These are phyloP conservation scores for Begonia fuchsioides DNA, from an alignment of 306 rosid species.

Conservation along the genomic window DNA sequence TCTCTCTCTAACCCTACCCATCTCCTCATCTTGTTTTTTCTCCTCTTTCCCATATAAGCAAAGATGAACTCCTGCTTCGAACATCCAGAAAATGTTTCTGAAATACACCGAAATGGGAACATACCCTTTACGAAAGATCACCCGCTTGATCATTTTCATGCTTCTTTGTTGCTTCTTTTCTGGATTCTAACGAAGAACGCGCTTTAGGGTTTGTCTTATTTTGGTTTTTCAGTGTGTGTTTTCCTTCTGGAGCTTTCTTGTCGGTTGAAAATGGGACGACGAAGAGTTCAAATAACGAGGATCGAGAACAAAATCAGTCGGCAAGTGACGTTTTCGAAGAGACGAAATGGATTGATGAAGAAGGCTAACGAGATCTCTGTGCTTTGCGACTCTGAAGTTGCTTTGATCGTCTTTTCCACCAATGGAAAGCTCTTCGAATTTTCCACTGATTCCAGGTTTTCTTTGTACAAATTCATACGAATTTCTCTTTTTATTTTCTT, in stretches of 20 bases:
- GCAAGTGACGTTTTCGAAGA: slow-evolving; percentile 45
- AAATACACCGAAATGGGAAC: slow-evolving; percentile 34
- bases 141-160: too few relatives aligned
- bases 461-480: too few relatives aligned
- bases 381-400: slow-evolving; percentile 50
- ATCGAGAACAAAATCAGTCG: slow-evolving; percentile 48
- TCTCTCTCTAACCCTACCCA: neutral
- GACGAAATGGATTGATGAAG: slow-evolving; percentile 37
- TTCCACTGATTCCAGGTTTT: slow-evolving; percentile 44
- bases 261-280: slow-evolving; percentile 27
- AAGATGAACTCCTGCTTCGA: slow-evolving; percentile 6
- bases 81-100: slow-evolving; percentile 6
- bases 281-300: slow-evolving; percentile 40
- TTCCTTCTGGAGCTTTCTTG: too few relatives aligned
- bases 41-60: slow-evolving; percentile 3
- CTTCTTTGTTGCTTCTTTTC: too few relatives aligned
- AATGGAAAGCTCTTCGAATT: slow-evolving; percentile 47
- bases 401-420: slow-evolving; percentile 39
- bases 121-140: slow-evolving; percentile 2
- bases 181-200: too few relatives aligned
- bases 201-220: too few relatives aligned
- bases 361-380: slow-evolving; percentile 54
- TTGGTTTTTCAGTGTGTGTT: too few relatives aligned
- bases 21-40: neutral
- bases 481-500: too few relatives aligned